phyloP scores from a whole-genome alignment of 805 yeast species.

The Barnettozyma sucrosica region DNA sequence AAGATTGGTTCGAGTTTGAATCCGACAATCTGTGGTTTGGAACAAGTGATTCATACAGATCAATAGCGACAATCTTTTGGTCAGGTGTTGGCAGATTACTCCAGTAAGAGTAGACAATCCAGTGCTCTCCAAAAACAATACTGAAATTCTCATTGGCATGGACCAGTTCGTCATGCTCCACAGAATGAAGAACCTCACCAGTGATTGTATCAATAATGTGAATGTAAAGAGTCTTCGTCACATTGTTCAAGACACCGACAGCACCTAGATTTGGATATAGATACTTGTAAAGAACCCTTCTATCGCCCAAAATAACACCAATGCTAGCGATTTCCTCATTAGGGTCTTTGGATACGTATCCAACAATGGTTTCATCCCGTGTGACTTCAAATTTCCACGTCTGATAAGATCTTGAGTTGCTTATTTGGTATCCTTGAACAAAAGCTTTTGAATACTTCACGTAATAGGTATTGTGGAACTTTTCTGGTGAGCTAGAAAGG shows the following conservation, averaged over 20 bases:
- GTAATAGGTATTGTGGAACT: conserved; percentile 18
- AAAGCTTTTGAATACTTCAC: conserved; percentile 22
- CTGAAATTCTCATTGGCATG: conserved; percentile 39
- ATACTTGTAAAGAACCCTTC: conserved; percentile 78
- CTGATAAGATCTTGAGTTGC: conserved; percentile 16
- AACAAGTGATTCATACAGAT: conserved; percentile 63
- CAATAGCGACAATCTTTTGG: conserved; percentile 62
- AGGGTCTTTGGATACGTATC: conserved; percentile 34
- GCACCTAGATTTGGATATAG: conserved; percentile 63
- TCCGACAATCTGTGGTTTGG: conserved; percentile 41
- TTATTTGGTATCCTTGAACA: conserved; percentile 23
- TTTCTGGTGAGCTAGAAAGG: conserved; percentile 15
- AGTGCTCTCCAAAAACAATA: conserved; percentile 72
- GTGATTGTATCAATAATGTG: conserved; percentile 61
- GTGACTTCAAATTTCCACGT: conserved; percentile 36
- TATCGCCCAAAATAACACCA: conserved; percentile 64
- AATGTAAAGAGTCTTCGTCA: conserved; percentile 33
- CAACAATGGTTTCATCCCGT: conserved; percentile 34
- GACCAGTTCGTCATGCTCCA: conserved; percentile 37
- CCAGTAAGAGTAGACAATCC: conserved; percentile 67
- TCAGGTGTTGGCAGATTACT: conserved; percentile 44
- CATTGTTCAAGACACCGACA: conserved; percentile 37
- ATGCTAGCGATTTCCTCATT: conserved; percentile 45
- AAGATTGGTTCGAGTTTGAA: conserved; percentile 20
- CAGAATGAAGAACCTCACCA: conserved; percentile 53